Evolutionary conservation across 2,329 filamentous ascomycete species (phyloP).

Genomic region (Hypoxylon sp.): DNA sequence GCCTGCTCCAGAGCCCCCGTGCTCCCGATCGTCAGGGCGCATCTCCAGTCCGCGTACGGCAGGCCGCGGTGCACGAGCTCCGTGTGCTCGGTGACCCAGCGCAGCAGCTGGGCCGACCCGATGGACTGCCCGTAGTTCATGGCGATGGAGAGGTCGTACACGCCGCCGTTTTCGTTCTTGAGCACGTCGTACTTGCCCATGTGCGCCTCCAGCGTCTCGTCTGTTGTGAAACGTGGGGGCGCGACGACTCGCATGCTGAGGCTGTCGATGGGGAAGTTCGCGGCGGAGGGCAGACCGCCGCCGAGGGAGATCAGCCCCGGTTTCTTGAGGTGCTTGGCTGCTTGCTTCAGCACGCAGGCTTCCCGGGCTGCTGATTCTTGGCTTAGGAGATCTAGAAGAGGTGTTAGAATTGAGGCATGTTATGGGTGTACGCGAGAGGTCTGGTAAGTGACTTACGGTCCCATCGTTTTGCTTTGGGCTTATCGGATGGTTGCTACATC

Average conservation of each 20-base stretch:
- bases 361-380: slow-evolving; percentile 72
- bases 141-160: slow-evolving; percentile 84
- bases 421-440: not conserved
- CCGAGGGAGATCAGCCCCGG: slow-evolving; percentile 93
- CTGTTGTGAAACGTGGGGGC: slow-evolving; percentile 78
- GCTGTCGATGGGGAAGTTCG: slow-evolving; percentile 93
- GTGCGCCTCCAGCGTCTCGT: slow-evolving; percentile 70
- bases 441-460: slow-evolving; percentile 74
- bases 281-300: slow-evolving; percentile 88
- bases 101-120: slow-evolving; percentile 87
- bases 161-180: slow-evolving; percentile 49
- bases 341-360: slow-evolving; percentile 84
- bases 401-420: slow-evolving; percentile 23
- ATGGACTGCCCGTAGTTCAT: slow-evolving; percentile 94
- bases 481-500: slow-evolving; percentile 64
- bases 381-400: slow-evolving; percentile 68
- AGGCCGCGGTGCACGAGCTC: slow-evolving; percentile 86
- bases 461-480: slow-evolving; percentile 86
- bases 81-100: slow-evolving; percentile 95
- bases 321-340: slow-evolving; percentile 82
- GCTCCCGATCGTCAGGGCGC: slow-evolving; percentile 86
- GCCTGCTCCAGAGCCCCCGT: slow-evolving; percentile 89
- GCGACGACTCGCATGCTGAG: slow-evolving; percentile 81
- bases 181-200: slow-evolving; percentile 90
- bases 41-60: slow-evolving; percentile 91